These are phyloP conservation scores for Inga laurina DNA, from an alignment of 306 rosid species.

Conservation along the genomic window DNA sequence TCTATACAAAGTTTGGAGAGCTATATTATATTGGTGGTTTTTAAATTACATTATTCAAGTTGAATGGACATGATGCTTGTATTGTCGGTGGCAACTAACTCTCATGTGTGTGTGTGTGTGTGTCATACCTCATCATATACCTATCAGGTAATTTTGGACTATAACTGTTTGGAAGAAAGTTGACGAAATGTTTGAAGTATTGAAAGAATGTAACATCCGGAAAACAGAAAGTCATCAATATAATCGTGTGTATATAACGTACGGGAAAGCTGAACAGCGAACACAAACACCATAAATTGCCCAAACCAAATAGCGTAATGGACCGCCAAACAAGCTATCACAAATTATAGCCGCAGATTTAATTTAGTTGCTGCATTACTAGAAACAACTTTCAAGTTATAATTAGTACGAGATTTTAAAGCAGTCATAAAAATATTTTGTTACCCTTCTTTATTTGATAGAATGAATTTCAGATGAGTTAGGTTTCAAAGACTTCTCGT, in stretches of 20 bases:
- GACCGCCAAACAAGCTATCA: not conserved
- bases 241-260: not conserved
- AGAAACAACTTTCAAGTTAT: not conserved
- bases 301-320: not conserved
- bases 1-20: too few relatives aligned
- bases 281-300: not conserved
- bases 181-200: not conserved
- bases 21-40: not conserved
- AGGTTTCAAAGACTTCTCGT: not conserved
- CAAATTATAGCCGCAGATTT: not conserved
- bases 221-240: not conserved
- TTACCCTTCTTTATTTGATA: not conserved
- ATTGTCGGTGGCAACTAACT: not conserved
- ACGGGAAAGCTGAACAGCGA: not conserved
- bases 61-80: not conserved
- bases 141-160: not conserved
- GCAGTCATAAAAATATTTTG: too few relatives aligned
- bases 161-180: not conserved
- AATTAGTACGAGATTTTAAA: too few relatives aligned
- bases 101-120: too few relatives aligned
- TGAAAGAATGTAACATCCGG: not conserved
- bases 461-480: not conserved
- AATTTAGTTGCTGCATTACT: not conserved
- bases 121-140: too few relatives aligned
- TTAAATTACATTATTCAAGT: not conserved